Evolutionary conservation across 2,329 filamentous ascomycete species (phyloP).

Genomic region (Trichophyton schoenleinii): DNA sequence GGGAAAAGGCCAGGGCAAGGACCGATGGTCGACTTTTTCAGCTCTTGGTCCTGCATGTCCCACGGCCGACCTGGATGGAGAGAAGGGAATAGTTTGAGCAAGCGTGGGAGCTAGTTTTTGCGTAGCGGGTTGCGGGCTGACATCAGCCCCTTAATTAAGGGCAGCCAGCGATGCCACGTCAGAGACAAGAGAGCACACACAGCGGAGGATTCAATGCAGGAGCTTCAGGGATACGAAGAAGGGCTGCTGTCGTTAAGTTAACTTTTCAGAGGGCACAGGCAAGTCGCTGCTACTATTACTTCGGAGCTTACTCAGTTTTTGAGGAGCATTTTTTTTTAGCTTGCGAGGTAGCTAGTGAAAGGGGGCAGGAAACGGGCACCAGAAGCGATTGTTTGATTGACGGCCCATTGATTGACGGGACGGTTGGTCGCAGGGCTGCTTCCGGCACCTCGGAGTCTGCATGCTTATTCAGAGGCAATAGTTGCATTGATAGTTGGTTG

Average conservation of each 20-base stretch:
- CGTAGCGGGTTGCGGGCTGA: not conserved
- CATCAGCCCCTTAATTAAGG: constrained; percentile 1
- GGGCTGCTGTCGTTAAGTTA: no score
- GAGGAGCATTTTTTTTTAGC: not conserved
- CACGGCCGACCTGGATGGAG: not conserved
- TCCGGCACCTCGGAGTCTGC: not conserved
- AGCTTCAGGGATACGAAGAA: constrained; percentile 1
- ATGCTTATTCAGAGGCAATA: not conserved
- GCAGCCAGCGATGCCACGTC: not conserved
- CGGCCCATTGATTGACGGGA: not conserved
- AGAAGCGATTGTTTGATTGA: not conserved
- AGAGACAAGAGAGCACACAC: not conserved
- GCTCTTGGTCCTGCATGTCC: not conserved
- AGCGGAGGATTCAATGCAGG: constrained; percentile 1
- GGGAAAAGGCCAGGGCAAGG: not conserved
- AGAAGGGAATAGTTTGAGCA: not conserved
- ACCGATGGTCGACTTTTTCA: not conserved
- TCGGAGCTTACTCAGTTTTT: no score
- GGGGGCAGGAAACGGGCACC: no score
- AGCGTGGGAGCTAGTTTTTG: not conserved
- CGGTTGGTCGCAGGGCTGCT: not conserved
- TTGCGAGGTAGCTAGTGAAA: not conserved
- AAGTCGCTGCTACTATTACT: no score
- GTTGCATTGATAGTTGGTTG: not conserved
- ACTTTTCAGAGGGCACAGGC: no score